phyloP scores from a whole-genome alignment of 805 yeast genomes.

The baker's yeast (Saccharomyces cerevisiae) region DNA sequence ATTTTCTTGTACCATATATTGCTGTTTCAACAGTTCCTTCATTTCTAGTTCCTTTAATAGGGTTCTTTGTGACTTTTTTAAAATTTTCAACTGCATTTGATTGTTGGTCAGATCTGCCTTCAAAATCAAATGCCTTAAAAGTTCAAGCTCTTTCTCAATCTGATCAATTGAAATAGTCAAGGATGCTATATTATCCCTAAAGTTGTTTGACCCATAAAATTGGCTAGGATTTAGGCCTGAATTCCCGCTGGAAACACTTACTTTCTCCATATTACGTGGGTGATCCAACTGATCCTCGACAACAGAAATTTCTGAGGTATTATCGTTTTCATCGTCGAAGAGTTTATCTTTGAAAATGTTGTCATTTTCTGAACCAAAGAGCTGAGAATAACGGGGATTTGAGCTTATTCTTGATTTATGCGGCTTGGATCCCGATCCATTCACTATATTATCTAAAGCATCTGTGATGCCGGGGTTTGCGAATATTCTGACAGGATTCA shows the following conservation, averaged over 20 bases:
- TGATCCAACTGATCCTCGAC: slow-evolving; percentile 1
- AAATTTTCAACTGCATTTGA: slow-evolving; percentile 54
- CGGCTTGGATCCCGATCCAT: slow-evolving; percentile 9
- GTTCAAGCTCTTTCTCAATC: slow-evolving; percentile 51
- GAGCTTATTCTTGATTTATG: slow-evolving; percentile 7
- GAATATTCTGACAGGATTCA: slow-evolving; percentile 10
- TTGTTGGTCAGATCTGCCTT: slow-evolving; percentile 86
- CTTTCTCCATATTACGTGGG: not conserved
- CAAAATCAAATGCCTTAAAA: slow-evolving; percentile 57
- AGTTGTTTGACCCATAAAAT: slow-evolving; percentile 14
- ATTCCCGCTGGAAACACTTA: not conserved
- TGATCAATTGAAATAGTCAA: slow-evolving; percentile 50
- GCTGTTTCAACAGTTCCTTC: slow-evolving; percentile 70
- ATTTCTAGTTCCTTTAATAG: slow-evolving; percentile 63
- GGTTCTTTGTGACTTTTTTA: slow-evolving; percentile 59
- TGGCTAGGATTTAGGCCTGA: not conserved
- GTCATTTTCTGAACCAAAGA: slow-evolving; percentile 11
- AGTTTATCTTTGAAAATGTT: slow-evolving; percentile 9
- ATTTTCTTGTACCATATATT: slow-evolving; percentile 72
- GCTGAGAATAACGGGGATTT: not conserved
- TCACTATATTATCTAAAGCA: slow-evolving; percentile 26
- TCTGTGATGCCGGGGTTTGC: slow-evolving; percentile 29
- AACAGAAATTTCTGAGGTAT: not conserved
- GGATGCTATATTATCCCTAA: slow-evolving; percentile 59
- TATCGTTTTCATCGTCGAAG: slow-evolving; percentile 6